phyloP scores from a whole-genome alignment of 352 stramenopile genomes.

The Chrysophaeum taylorii region DNA sequence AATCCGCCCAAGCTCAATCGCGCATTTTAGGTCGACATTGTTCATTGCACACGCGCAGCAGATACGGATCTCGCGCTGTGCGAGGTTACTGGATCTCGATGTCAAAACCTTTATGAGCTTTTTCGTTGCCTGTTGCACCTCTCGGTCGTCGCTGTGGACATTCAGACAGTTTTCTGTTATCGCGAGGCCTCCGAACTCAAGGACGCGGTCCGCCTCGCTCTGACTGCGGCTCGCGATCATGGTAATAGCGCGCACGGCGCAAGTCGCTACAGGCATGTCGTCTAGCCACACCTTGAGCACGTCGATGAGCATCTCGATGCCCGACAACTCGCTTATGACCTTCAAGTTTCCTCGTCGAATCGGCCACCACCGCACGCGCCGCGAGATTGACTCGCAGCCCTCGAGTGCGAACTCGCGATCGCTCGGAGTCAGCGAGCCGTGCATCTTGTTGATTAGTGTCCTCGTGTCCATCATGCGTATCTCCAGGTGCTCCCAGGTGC shows the following conservation, averaged over 20 bases:
- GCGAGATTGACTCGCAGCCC: not conserved
- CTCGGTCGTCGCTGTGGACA: not conserved
- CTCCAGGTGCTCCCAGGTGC: no score
- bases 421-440: no score
- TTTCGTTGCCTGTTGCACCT: not conserved
- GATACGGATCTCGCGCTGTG: not conserved
- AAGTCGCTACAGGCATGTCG: not conserved
- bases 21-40: not conserved
- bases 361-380: not conserved
- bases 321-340: not conserved
- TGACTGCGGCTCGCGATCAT: not conserved
- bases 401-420: no score
- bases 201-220: not conserved
- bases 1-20: not conserved
- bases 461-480: no score
- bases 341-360: not conserved
- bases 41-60: constrained; percentile 1
- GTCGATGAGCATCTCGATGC: not conserved
- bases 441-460: no score
- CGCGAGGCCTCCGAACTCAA: not conserved
- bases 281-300: not conserved
- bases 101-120: not conserved
- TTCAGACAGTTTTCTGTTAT: not conserved
- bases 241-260: not conserved
- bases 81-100: not conserved